These are phyloP conservation scores for Fusarium sp. DNA, from an alignment of 2,329 filamentous ascomycete species.

Conservation along the genomic window DNA sequence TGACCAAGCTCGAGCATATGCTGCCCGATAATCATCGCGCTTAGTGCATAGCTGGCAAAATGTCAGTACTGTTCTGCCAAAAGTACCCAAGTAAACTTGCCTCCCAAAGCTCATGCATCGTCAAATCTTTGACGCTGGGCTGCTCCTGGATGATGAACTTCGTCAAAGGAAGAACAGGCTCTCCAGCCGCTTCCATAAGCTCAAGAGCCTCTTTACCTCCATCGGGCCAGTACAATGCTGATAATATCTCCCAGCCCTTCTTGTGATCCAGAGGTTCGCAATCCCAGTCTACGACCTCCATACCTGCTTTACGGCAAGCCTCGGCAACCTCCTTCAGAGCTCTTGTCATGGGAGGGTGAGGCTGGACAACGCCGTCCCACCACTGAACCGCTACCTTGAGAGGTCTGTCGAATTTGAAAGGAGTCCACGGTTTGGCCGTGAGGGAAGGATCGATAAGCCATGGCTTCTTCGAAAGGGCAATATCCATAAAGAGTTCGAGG, in stretches of 20 bases:
- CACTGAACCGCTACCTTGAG: slow-evolving; percentile 71
- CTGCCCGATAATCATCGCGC: slow-evolving; percentile 55
- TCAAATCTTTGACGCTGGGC: slow-evolving; percentile 56
- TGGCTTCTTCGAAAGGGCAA: slow-evolving; percentile 46
- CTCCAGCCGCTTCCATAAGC: slow-evolving; percentile 64
- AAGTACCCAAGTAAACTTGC: slow-evolving; percentile 22
- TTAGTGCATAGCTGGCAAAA: slow-evolving; percentile 46
- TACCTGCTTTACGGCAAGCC: slow-evolving; percentile 59
- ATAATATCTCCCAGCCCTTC: slow-evolving; percentile 60
- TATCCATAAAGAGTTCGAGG: slow-evolving; percentile 53
- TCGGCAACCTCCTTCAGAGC: slow-evolving; percentile 67
- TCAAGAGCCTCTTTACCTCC: slow-evolving; percentile 65
- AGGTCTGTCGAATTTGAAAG: slow-evolving; percentile 52
- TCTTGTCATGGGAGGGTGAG: slow-evolving; percentile 68
- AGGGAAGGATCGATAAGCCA: slow-evolving; percentile 52
- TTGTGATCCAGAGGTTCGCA: slow-evolving; percentile 66
- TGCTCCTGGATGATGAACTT: slow-evolving; percentile 69
- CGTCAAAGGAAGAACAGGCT: slow-evolving; percentile 69
- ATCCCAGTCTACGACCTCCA: slow-evolving; percentile 64
- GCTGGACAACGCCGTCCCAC: slow-evolving; percentile 69
- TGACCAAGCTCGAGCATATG: slow-evolving; percentile 55
- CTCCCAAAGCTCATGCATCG: slow-evolving; percentile 56
- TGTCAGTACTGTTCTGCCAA: accelerated
- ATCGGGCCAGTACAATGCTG: slow-evolving; percentile 67
- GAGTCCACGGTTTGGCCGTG: slow-evolving; percentile 51